A percentile compares a stretch with the other conserved stretches of the same genome.
phyloP scores from a whole-genome alignment of 257 asterid genomes.

The Plantago elongata region DNA sequence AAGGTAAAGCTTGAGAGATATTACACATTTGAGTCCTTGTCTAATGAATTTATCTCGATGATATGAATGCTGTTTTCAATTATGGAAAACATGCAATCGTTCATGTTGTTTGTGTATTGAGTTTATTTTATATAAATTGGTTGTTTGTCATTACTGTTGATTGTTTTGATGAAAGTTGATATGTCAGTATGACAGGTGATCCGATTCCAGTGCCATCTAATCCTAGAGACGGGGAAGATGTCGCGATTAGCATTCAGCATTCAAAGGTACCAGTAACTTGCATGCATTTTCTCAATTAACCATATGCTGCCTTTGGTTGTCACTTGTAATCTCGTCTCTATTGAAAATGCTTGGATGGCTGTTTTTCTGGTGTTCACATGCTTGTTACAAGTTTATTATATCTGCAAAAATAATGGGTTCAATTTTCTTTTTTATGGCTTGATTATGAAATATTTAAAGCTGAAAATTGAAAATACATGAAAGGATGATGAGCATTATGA shows the following conservation, averaged over 20 bases:
- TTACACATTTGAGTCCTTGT: not conserved
- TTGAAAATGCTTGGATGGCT: constrained; percentile 11
- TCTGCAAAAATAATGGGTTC: not conserved
- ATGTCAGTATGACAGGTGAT: constrained; percentile 90
- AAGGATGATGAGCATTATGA: not conserved
- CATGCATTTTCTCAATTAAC: constrained; percentile 15
- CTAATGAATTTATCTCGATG: constrained; percentile 2
- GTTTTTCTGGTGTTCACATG: constrained; percentile 14
- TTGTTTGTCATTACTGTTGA: constrained; percentile 8
- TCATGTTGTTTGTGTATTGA: not conserved
- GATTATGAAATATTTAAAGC: too few species aligned
- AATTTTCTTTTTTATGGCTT: too few species aligned
- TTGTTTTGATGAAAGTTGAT: constrained; percentile 27
- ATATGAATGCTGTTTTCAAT: not conserved
- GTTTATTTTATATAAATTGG: not conserved
- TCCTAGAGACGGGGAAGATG: constrained; percentile 91
- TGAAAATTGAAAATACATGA: too few species aligned
- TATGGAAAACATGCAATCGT: not conserved
- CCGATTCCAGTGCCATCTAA: constrained; percentile 79
- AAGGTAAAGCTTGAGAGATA: constrained; percentile 42
- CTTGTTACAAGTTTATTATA: constrained; percentile 9
- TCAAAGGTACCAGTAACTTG: constrained; percentile 52
- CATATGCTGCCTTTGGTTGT: constrained; percentile 8
- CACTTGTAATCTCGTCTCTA: constrained; percentile 8
- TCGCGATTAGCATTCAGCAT: constrained; percentile 45